Base-by-base conservation (phyloP, 164 flowering plant species). In the Hamamelis virginiana region DNA sequence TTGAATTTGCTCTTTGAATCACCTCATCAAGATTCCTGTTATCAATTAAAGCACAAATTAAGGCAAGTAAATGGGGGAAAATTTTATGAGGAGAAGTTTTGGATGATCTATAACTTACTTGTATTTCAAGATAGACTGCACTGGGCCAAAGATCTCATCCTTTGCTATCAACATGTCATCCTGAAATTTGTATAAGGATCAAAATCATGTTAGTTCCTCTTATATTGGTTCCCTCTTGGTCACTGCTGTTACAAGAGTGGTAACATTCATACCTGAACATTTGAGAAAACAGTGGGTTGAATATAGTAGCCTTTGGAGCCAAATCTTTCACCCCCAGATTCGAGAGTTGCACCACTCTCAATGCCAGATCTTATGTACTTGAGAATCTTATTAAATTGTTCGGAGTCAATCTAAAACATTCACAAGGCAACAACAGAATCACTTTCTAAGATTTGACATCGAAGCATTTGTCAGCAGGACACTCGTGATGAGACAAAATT, bases 111-210 rank as follows among this genome's bases (percentile, higher is more conserved):
- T 28, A 38, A 44, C 91, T 76, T 56, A 88, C 92, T 83, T 85
- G 81, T 70, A 86, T 65, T 88, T 88, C 71, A 88, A 68, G 65
- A 88, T 84, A 43, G 87, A 61, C 73, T 88, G 92, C 12, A 88
- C 92, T 15, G 92, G 92, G 44, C 92, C 92, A 59, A 88, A 88
- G 27, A 88, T 86, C 82, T 88, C 92, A 0, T 88, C 92, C 63
- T 74, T 71, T 21, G 92, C 92, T 19, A 88, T 88, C 76, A 76
- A 22, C 90, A 86, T 86, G 65, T 83, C 85, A 62, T 88, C 92
- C 92, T 87, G 62, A 21, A n/a, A 43, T 69, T 45, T 19, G 67
- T 45, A 56, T 8, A 71, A 72, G 62, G 25, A 18, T 9, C 14
- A 50, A 72, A 25, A 13, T 52, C 41, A 33, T 19, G 53, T 68